Evolutionary conservation across 2,329 filamentous ascomycete genomes (phyloP).

Genomic region (Cercospora sesami): DNA sequence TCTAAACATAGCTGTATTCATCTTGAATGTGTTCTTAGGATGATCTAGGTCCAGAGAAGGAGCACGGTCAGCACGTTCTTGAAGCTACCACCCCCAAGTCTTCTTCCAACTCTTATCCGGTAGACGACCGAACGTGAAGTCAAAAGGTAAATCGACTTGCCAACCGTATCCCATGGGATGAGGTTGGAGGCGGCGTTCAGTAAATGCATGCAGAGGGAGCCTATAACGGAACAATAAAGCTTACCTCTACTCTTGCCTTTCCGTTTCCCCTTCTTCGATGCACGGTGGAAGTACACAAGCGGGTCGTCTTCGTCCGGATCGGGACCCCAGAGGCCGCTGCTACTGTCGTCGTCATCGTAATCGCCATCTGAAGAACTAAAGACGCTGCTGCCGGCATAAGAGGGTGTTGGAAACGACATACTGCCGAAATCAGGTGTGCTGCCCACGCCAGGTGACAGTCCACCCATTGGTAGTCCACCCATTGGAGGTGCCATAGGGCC

Average conservation of each 20-base stretch:
- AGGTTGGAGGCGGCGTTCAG: background rate
- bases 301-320: conserved; percentile 16
- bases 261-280: background rate
- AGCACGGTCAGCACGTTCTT: background rate
- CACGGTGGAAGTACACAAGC: background rate
- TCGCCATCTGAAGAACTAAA: background rate
- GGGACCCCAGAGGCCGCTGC: conserved; percentile 10
- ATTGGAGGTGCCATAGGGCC: background rate
- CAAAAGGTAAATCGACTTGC: background rate
- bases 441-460: background rate
- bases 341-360: background rate
- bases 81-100: background rate
- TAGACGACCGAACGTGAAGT: background rate
- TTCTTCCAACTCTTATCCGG: background rate
- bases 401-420: background rate
- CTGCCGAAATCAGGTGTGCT: background rate
- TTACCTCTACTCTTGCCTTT: conserved; percentile 6
- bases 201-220: background rate
- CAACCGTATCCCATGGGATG: background rate
- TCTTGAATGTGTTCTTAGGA: background rate
- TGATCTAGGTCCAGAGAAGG: background rate
- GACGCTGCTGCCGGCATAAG: background rate
- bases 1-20: background rate
- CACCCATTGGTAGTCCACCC: background rate
- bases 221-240: background rate